Evolutionary conservation across 257 asterid genomes (phyloP), one percentile per base, ranked within the genome.

Genomic region (Marsdenia floribunda): DNA sequence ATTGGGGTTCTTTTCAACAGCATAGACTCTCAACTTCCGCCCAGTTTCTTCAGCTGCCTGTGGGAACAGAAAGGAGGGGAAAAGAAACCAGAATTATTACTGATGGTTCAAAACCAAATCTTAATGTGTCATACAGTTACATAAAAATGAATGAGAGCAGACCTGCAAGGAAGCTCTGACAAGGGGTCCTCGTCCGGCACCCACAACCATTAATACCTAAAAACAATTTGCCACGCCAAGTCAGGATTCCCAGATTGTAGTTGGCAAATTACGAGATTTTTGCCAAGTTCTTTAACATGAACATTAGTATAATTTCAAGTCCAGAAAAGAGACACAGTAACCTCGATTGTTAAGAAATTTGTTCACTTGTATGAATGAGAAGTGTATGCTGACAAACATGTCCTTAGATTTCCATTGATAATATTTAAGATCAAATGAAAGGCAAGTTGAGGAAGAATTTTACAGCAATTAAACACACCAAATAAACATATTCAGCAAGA

Each of bases 131-230:
- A 73, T 47, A 57, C 73, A 46, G 76, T 66, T 55, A 44, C 42
- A 72, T 57, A 74, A 40, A 76, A 72, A 73, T 63, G 63, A 72
- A 73, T 63, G 63, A 33, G 12, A 29, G 68, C 59, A 55, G 18
- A 94, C 99, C 99, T 95, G 96, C 76, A 92, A 80, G 60, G 99
- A 90, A 75, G 99, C 97, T 82, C 99, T 88, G 75, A 95, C 99
- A 78, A 95, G 98, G 78, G 99, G 99, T 70, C 99, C 99, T 80
- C 99, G 87, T 52, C 99, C 99, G 75, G 99, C 99, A 72, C 99
- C 99, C 70, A 95, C 98, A 84, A 95, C 99, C 99, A 95, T 95
- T 89, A 95, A 82, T 55, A 95, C 90, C 99, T 95, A 73, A 38
- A 77, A 76, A 80, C 82, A 76, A 68, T 50, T 58, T 40, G 50